phyloP scores from a whole-genome alignment of 495 filamentous ascomycete genomes.

The Amorphotheca resinae region DNA sequence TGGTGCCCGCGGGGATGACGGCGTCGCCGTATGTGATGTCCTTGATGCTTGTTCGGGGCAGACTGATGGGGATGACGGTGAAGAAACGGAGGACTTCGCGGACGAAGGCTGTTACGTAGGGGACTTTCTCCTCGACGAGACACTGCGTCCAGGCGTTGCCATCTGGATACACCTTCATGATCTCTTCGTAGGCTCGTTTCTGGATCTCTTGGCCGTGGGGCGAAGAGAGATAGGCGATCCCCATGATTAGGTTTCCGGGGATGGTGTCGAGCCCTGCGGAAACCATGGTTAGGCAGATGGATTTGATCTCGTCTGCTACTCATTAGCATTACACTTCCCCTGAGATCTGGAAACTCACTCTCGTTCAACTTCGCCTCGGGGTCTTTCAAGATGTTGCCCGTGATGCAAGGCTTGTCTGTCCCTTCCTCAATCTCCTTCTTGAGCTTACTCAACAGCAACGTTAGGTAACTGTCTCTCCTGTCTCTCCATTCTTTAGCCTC shows the following conservation, averaged over 20 bases:
- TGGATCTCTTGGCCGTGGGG: slow-evolving; percentile 51
- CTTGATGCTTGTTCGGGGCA: slow-evolving; percentile 52
- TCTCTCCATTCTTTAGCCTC: slow-evolving; percentile 42
- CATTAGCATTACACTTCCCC: slow-evolving; percentile 1
- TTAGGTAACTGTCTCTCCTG: slow-evolving; percentile 45
- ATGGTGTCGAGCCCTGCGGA: slow-evolving; percentile 60
- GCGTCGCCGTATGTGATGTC: slow-evolving; percentile 48
- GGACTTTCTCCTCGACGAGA: slow-evolving; percentile 54
- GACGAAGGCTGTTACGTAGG: slow-evolving; percentile 56
- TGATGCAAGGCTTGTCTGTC: slow-evolving; percentile 58
- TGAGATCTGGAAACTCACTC: slow-evolving; percentile 25
- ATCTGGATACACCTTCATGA: slow-evolving; percentile 50
- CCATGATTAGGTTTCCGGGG: slow-evolving; percentile 58
- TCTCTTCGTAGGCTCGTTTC: slow-evolving; percentile 47
- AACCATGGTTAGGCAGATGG: slow-evolving; percentile 65
- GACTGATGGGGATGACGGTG: slow-evolving; percentile 62
- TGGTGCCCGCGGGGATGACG: slow-evolving; percentile 49
- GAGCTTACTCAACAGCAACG: slow-evolving; percentile 43
- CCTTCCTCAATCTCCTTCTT: slow-evolving; percentile 47
- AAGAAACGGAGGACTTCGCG: slow-evolving; percentile 61
- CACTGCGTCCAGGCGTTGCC: slow-evolving; percentile 54
- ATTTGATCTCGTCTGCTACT: slow-evolving; percentile 49
- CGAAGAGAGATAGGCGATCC: slow-evolving; percentile 55
- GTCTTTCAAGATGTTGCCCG: slow-evolving; percentile 55
- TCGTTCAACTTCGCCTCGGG: slow-evolving; percentile 50